Evolutionary conservation across 2,329 filamentous ascomycete genomes (phyloP).

Genomic region (Colletotrichum filicis): DNA sequence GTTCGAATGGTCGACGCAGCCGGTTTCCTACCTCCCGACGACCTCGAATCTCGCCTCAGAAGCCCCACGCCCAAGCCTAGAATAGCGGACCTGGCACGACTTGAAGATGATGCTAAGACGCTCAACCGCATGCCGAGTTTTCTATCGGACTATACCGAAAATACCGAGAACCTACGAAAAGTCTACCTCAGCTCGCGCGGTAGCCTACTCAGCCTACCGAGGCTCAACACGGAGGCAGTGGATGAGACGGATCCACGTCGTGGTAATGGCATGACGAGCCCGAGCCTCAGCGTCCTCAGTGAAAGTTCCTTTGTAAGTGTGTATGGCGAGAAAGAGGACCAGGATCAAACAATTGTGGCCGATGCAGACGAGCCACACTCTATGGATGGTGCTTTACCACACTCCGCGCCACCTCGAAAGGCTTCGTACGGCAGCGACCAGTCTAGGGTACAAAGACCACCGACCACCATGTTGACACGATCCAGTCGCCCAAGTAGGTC

Average conservation of each 20-base stretch:
- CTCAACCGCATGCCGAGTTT: constrained; percentile 73
- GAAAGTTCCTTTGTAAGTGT: constrained; percentile 76
- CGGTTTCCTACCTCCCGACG: constrained; percentile 46
- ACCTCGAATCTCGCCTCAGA: constrained; percentile 40
- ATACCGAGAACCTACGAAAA: constrained; percentile 70
- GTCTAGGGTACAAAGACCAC: background rate
- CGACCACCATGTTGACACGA: background rate
- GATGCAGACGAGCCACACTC: constrained; percentile 45
- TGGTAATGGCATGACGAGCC: constrained; percentile 60
- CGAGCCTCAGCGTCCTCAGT: constrained; percentile 71
- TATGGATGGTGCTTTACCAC: constrained; percentile 42
- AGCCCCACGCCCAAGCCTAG: constrained; percentile 35
- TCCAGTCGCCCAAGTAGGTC: constrained; percentile 37
- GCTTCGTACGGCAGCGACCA: constrained; percentile 6
- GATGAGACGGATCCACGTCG: constrained; percentile 47
- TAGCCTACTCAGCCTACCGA: constrained; percentile 62
- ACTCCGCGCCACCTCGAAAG: background rate
- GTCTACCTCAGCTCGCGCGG: constrained; percentile 64
- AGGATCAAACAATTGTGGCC: constrained; percentile 39
- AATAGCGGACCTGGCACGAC: constrained; percentile 32
- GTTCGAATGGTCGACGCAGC: constrained; percentile 61
- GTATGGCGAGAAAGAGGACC: constrained; percentile 61
- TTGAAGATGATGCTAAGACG: constrained; percentile 47
- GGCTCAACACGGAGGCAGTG: constrained; percentile 54
- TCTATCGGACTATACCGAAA: constrained; percentile 68